Conservation (phyloP, 2,329 filamentous ascomycete species). For the Neurospora sp. region DNA sequence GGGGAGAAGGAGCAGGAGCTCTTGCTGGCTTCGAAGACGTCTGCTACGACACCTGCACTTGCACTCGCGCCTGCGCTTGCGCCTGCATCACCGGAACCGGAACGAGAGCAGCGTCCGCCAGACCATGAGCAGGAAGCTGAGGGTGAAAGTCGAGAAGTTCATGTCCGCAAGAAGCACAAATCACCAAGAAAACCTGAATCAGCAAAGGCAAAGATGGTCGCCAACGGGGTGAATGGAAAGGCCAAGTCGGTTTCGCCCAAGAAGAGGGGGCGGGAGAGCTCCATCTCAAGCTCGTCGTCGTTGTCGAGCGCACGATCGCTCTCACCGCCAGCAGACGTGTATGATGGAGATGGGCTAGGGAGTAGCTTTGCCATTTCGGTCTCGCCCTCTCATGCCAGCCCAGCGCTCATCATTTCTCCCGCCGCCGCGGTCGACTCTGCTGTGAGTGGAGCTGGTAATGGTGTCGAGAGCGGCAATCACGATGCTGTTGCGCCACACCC, state of each 20-base stretch:
- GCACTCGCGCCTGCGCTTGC: background rate
- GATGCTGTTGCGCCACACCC: conserved; percentile 16
- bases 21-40: background rate
- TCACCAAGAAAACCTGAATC: conserved; percentile 12
- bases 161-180: conserved; percentile 17
- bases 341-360: conserved; percentile 11
- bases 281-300: conserved; percentile 23
- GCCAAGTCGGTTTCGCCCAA: conserved; percentile 16
- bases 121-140: background rate
- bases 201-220: conserved; percentile 9
- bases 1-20: background rate
- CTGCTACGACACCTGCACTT: background rate
- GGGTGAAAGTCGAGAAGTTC: background rate
- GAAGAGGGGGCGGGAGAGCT: conserved; percentile 16
- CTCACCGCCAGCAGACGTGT: conserved; percentile 16
- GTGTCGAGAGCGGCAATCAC: conserved; percentile 4
- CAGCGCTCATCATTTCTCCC: conserved; percentile 1
- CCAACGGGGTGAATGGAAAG: conserved; percentile 15
- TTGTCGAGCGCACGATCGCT: conserved; percentile 24
- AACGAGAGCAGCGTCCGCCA: background rate
- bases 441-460: background rate
- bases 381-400: conserved; percentile 16
- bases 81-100: background rate
- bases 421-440: background rate
- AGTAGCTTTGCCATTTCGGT: conserved; percentile 10